Percentiles rank a stretch among this genome's conserved stretches.
phyloP scores from a whole-genome alignment of 306 rosid species.

The Pterocarpus macrocarpus region DNA sequence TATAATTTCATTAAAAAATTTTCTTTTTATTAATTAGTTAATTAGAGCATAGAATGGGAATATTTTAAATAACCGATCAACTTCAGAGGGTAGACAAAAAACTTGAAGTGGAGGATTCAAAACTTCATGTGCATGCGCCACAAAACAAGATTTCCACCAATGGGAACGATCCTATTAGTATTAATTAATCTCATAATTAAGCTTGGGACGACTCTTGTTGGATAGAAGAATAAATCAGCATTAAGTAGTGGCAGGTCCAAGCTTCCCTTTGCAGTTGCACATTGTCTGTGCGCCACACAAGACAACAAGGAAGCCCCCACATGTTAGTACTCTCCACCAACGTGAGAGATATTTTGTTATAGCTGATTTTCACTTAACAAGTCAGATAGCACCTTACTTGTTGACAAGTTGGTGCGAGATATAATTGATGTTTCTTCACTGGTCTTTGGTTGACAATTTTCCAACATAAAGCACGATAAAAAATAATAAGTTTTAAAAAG shows the following conservation, averaged over 20 bases:
- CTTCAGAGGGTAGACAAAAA: background rate
- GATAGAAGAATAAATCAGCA: constrained; percentile 18
- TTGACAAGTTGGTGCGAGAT: constrained; percentile 42
- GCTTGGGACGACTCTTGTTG: background rate
- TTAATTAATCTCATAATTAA: background rate
- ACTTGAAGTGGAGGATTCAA: background rate
- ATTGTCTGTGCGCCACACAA: constrained; percentile 42
- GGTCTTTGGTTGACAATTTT: constrained; percentile 45
- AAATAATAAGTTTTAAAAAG: background rate
- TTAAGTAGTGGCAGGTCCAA: constrained; percentile 52
- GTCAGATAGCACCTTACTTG: constrained; percentile 42
- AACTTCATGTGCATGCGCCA: constrained; percentile 7
- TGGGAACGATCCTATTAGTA: background rate
- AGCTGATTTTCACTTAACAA: constrained; percentile 32
- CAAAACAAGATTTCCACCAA: constrained; percentile 16
- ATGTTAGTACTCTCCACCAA: constrained; percentile 29
- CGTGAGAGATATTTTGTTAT: background rate
- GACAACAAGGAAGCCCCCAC: constrained; percentile 33
- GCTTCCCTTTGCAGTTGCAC: constrained; percentile 9
- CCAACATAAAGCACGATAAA: constrained; percentile 34
- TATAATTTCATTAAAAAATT: background rate
- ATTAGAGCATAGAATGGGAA: background rate
- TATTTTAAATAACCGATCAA: background rate
- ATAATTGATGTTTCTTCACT: constrained; percentile 52
- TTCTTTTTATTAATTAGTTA: background rate